Evolutionary conservation across 441 rosid genomes (phyloP).

Genomic region (Populus tomentosa): DNA sequence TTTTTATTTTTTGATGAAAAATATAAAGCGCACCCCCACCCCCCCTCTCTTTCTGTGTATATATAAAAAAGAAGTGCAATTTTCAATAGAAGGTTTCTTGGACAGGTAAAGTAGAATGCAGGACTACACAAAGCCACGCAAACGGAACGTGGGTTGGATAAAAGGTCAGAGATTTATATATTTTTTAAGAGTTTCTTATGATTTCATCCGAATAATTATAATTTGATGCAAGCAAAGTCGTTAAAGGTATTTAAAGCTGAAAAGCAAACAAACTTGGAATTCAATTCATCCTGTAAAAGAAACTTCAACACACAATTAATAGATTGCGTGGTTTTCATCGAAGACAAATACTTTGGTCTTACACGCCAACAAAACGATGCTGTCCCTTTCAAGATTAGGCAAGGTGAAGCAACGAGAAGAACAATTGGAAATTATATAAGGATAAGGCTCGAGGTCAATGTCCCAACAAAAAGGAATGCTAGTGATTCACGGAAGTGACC

Average conservation of each 20-base stretch:
- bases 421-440: constrained; percentile 1
- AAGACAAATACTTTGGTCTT: neutral
- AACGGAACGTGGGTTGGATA: neutral
- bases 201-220: neutral
- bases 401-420: constrained; percentile 8
- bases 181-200: neutral
- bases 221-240: neutral
- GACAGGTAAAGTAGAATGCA: neutral
- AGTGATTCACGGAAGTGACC: constrained; percentile 17
- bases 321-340: neutral
- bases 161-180: neutral
- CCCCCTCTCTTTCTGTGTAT: neutral
- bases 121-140: neutral
- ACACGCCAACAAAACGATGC: neutral
- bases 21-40: too few relatives aligned
- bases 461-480: constrained; percentile 22
- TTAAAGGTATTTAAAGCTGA: neutral
- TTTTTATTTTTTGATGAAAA: too few relatives aligned
- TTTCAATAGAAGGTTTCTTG: neutral
- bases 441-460: constrained; percentile 23
- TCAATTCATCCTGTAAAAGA: neutral
- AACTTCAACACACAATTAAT: neutral
- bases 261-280: neutral
- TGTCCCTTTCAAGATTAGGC: constrained; percentile 26
- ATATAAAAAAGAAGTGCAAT: too few relatives aligned